Base-by-base conservation (phyloP, 805 yeast genomes). In the Saccharomycopsis sp. region DNA sequence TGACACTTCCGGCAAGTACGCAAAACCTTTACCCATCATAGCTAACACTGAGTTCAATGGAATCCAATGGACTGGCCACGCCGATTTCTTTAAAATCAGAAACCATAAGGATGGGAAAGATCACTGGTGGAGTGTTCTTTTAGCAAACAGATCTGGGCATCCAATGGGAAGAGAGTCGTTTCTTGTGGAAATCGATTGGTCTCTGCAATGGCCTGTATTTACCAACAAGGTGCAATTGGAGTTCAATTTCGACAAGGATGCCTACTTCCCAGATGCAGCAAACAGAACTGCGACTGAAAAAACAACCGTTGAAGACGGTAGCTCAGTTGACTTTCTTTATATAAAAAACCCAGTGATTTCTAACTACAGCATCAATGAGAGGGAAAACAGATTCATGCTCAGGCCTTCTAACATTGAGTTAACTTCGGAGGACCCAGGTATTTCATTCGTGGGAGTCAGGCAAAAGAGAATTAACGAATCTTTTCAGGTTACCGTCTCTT, bases 131-230 rank as follows among this genome's bases (percentile, higher is more conserved):
- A 54, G 51, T 44, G 57, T 41, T 29, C 50, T 50, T 29, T 54
- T 54, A 12, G 60, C 46, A 7, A 55, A 40, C 24, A 48, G 54
- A 16, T 53, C 54, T 15, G 48, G 21, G 3, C 57, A 54, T 47
- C 60, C 60, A 9, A 50, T 57, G 57, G 60, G 60, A 16, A 44
- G 60, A 48, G 60, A 57, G 34, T 47, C 61, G 14, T 56, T 55
- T 18, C 20, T 58, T 20, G 54, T 55, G n/a, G 34, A 34, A 16
- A 15, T 58, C 16, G 53, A 58, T 34, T 58, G 58, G 61, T 3
- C 50, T 34, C 54, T 16, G 7, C 56, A 34, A 14, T 58, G 61
- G 61, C 61, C 58, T 29, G 29, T 2, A n/a, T 57, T 54, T 41
- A 14, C 34, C 20, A 51, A 51, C 2, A 21, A 21, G 8, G 55